phyloP scores from a whole-genome alignment of 2,329 filamentous ascomycete genomes.

The Rachicladosporium sp. region DNA sequence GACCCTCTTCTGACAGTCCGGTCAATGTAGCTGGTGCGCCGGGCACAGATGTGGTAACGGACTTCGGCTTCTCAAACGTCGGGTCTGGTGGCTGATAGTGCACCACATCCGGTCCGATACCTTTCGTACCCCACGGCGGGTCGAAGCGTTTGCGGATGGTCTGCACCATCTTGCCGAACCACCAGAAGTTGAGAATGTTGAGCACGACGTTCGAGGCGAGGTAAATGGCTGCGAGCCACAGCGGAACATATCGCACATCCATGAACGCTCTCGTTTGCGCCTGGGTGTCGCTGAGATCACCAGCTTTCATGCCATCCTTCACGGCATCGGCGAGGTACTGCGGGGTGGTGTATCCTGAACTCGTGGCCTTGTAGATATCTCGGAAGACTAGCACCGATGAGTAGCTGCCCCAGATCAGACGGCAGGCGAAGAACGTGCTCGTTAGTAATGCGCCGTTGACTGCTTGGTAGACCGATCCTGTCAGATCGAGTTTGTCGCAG shows the following conservation, averaged over 20 bases:
- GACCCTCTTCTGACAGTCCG: too few relatives aligned
- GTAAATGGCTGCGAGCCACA: slow-evolving; percentile 60
- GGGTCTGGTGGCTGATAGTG: slow-evolving; percentile 13
- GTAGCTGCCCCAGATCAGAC: slow-evolving; percentile 66
- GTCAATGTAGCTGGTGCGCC: too few relatives aligned
- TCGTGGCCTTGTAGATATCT: slow-evolving; percentile 49
- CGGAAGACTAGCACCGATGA: slow-evolving; percentile 52
- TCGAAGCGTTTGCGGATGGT: slow-evolving; percentile 67
- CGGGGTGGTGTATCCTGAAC: slow-evolving; percentile 9
- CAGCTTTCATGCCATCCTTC: slow-evolving; percentile 1
- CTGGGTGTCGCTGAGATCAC: slow-evolving; percentile 13
- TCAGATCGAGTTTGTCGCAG: slow-evolving; percentile 74
- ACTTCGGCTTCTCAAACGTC: slow-evolving; percentile 11
- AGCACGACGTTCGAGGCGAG: slow-evolving; percentile 58
- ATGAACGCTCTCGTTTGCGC: slow-evolving; percentile 18
- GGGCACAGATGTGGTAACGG: not conserved
- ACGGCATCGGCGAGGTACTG: slow-evolving; percentile 7
- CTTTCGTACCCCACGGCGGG: slow-evolving; percentile 38
- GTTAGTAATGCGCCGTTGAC: slow-evolving; percentile 67
- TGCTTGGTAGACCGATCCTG: slow-evolving; percentile 59
- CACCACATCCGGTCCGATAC: slow-evolving; percentile 13
- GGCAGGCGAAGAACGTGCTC: slow-evolving; percentile 61
- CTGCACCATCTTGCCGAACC: slow-evolving; percentile 79
- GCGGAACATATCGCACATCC: slow-evolving; percentile 37
- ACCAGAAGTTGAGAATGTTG: slow-evolving; percentile 68